Conservation (phyloP, 176 grass and related monocot species). For the Oryza brachyantha region DNA sequence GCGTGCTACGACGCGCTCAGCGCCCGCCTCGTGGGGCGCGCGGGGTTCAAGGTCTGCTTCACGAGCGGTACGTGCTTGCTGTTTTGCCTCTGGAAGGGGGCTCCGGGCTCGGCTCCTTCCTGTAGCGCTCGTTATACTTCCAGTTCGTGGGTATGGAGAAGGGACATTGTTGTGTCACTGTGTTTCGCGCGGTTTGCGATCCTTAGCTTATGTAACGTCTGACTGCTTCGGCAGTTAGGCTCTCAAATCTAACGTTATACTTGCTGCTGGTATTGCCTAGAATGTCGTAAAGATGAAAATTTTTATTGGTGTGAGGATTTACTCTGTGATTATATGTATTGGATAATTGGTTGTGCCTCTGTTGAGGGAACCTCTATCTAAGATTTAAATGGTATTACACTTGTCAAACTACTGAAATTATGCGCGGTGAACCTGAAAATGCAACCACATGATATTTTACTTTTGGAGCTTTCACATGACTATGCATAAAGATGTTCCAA, state of each 20-base stretch:
- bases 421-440: not conserved
- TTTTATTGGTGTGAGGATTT: not conserved
- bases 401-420: not conserved
- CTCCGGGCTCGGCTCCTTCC: too few relatives aligned
- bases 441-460: not conserved
- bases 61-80: conserved; percentile 71
- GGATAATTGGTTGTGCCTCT: not conserved
- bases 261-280: not conserved
- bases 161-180: not conserved
- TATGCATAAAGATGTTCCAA: not conserved
- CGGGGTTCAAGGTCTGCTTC: conserved; percentile 82
- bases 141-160: not conserved
- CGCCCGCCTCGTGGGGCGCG: conserved; percentile 64
- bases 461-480: not conserved
- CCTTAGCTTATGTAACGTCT: not conserved
- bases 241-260: not conserved
- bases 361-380: not conserved
- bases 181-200: not conserved
- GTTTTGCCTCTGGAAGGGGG: not conserved
- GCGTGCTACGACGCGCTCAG: conserved; percentile 94
- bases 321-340: not conserved
- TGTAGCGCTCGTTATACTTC: not conserved
- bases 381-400: not conserved
- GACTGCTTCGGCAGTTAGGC: not conserved
- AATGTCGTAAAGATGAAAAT: not conserved